Base-by-base conservation (phyloP, 1,284 basidiomycete species). In the Ceratobasidium sp. region DNA sequence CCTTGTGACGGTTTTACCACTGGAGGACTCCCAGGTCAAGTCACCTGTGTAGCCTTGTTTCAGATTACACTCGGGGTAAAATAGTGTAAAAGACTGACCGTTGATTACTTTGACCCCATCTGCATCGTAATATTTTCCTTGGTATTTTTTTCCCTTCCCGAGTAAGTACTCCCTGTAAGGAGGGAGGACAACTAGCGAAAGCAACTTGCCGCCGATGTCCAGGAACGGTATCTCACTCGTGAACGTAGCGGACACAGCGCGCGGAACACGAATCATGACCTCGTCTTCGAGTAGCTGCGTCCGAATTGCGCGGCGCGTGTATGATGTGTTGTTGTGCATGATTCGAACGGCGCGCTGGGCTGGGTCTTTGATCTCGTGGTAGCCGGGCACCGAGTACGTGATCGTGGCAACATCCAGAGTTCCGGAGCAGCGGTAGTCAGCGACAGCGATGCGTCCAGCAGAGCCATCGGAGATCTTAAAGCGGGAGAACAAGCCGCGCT, bases 311-410 rank as follows among this genome's bases (percentile, higher is more conserved):
- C 18, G 26, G 13, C 58, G 63, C 5, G 74, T 75, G 28, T 75
- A 62, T 21, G 58, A 50, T 54, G n/a, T n/a, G 14, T 47, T 58
- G 73, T 59, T 14, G 46, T 50, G 50, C 30, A 77, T 77, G 49
- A 79, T 75, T 13, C 76, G 74, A 35, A 76, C 59, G n/a, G n/a
- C n/a, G n/a, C n/a, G n/a, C n/a, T n/a, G n/a, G 32, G 79, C 75
- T 11, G 77, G 76, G 69, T 79, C 76, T 9, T 78, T 78, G 1
- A 75, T 76, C 23, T 75, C 77, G 75, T 76, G 77, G 73, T 81
- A 81, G 23, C 78, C 78, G 11, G 80, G 80, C n/a, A 81, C 80
- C 26, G 76, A 81, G 71, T 81, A 81, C 0, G 80, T 80, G 63
- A 80, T 78, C 4, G 80, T 77, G 0, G 78, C 79, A 52, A 80